Evolutionary conservation across 768 basidiomycete genomes (phyloP).

Genomic region (Coprinopsis marcescibilis): DNA sequence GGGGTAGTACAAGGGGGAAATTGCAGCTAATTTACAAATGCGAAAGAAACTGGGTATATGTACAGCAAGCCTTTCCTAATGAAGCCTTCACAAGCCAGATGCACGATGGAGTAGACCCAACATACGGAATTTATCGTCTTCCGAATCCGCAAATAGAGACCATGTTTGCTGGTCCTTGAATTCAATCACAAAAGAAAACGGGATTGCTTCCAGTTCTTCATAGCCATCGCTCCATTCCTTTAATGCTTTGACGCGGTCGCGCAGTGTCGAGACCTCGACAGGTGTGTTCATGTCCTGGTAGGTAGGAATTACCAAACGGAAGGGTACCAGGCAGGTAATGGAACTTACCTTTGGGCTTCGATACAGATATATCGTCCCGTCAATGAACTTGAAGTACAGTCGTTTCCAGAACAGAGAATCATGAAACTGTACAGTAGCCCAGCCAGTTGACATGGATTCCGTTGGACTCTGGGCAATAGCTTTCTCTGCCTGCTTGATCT

Average conservation of each 20-base stretch:
- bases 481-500: conserved; percentile 40
- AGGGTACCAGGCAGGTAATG: neutral
- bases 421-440: conserved; percentile 56
- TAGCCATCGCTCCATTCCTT: conserved; percentile 65
- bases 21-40: conserved; percentile 1
- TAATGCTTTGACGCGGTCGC: conserved; percentile 39
- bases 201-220: conserved; percentile 60
- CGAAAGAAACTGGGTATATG: conserved; percentile 2
- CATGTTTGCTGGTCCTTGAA: conserved; percentile 48
- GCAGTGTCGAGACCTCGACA: conserved; percentile 41
- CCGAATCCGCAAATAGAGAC: conserved; percentile 57
- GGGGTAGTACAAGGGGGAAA: neutral
- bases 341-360: conserved; percentile 41
- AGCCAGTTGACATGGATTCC: conserved; percentile 40
- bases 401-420: conserved; percentile 57
- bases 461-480: conserved; percentile 29
- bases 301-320: neutral
- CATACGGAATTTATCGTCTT: conserved; percentile 55
- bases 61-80: too few species aligned
- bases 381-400: conserved; percentile 55
- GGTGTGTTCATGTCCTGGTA: conserved; percentile 32
- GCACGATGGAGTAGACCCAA: conserved; percentile 42
- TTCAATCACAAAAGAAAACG: conserved; percentile 61
- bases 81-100: conserved; percentile 28
- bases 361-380: conserved; percentile 42